Conservation (phyloP, 768 basidiomycete species). For the Boletellus ananas region DNA sequence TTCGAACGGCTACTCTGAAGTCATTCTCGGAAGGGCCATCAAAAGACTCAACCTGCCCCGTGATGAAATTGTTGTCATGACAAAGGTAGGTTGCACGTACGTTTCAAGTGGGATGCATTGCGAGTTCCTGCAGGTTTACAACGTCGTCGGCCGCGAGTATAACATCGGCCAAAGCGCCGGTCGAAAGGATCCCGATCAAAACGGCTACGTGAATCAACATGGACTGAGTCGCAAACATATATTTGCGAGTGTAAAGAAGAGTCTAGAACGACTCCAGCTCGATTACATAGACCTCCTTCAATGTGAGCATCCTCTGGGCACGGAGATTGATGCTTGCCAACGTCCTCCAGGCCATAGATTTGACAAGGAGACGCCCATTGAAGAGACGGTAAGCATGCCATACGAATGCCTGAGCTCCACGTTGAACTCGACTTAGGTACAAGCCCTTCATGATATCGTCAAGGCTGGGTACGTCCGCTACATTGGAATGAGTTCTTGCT, state of each 20-base stretch:
- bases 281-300: constrained; percentile 61
- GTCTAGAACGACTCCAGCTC: constrained; percentile 38
- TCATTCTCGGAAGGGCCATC: constrained; percentile 69
- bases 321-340: neutral
- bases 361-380: constrained; percentile 48
- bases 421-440: constrained; percentile 31
- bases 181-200: constrained; percentile 30
- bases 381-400: constrained; percentile 33
- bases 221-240: constrained; percentile 54
- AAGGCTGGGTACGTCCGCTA: constrained; percentile 46
- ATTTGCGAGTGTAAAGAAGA: constrained; percentile 50
- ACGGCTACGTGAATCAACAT: constrained; percentile 46
- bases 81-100: constrained; percentile 45
- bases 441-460: constrained; percentile 49
- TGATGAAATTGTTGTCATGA: constrained; percentile 73
- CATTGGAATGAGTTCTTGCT: constrained; percentile 43
- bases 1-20: constrained; percentile 62
- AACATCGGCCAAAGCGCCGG: constrained; percentile 6
- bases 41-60: constrained; percentile 64
- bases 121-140: constrained; percentile 35
- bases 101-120: neutral
- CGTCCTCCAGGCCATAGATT: constrained; percentile 41
- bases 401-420: neutral
- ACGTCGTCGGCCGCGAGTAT: constrained; percentile 31
- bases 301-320: constrained; percentile 26